Base-by-base conservation (phyloP, 371 early-diverging fungal species). In the Mortierella sp. region DNA sequence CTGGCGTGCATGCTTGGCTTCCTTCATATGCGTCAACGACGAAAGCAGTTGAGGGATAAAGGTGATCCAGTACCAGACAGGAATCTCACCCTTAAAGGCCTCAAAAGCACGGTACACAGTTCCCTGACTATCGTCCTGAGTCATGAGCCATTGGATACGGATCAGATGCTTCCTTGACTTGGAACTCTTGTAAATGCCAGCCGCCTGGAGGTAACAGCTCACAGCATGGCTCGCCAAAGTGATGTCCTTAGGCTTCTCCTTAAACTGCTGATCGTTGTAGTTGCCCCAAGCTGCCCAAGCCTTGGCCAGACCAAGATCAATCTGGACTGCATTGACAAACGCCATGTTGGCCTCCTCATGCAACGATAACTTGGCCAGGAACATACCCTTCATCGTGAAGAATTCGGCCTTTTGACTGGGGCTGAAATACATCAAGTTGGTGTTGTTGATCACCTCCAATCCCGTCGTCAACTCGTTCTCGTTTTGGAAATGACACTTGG, bases 241-340 rank as follows among this genome's bases (percentile, higher is more conserved):
- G 16, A 94, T 87, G 51, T 95, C 95, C 51, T 87, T 87, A 1
- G 95, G 94, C 53, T 92, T 89, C 62, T 90, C 91, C 68, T 91
- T 89, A 83, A 97, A 98, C 71, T 93, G 86, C 47, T 92, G 87
- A 69, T 98, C 98, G 67, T 97, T 93, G 84, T 96, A 98, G 66
- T 95, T 88, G 15, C 97, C 99, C 98, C 98, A 99, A 44, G 94
- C 93, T 5, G 97, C 97, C 99, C 99, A 99, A 0, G 95, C 96
- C 68, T 96, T 94, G 51, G 96, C 91, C 7, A 96, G 85, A 4
- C 86, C 88, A 74, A 95, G 84, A 57, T 99, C 99, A 15, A 97
- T 90, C 72, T 98, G 96, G 2, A 95, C 93, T 0, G 99, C 97
- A 45, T 91, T 91, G n/a, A 97, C 92, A 83, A 97, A 99, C 0